These are phyloP conservation scores for Tylopilus sp. DNA, from an alignment of 1,284 basidiomycete species.

Conservation along the genomic window DNA sequence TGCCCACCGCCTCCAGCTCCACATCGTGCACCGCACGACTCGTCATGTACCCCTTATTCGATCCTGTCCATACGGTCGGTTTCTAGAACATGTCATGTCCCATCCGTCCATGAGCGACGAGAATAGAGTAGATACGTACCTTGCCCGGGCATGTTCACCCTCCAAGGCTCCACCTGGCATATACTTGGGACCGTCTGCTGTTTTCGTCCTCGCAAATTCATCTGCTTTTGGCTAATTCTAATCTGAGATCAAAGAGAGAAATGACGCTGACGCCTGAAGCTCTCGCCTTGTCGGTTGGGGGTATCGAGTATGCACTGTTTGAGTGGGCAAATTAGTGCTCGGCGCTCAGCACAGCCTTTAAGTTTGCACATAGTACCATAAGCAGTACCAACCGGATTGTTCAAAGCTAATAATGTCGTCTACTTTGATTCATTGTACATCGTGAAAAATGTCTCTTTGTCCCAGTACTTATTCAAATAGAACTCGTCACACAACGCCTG, in stretches of 20 bases:
- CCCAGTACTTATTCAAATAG: too few relatives aligned
- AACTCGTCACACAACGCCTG: too few relatives aligned
- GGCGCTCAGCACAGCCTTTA: too few relatives aligned
- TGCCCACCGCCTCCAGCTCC: constrained; percentile 72
- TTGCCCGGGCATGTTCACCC: constrained; percentile 70
- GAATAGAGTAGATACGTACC: constrained; percentile 46
- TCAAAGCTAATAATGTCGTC: too few relatives aligned
- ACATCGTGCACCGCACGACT: constrained; percentile 72
- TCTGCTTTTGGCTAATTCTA: constrained; percentile 77
- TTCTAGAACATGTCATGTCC: constrained; percentile 56
- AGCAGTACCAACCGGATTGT: too few relatives aligned
- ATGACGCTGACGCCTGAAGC: constrained; percentile 75
- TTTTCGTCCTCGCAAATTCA: constrained; percentile 69
- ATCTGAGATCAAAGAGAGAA: constrained; percentile 83
- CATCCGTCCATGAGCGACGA: not conserved
- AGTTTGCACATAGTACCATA: too few relatives aligned
- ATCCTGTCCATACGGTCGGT: constrained; percentile 74
- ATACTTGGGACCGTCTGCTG: constrained; percentile 60
- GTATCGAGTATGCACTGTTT: constrained; percentile 34
- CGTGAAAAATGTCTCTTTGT: too few relatives aligned
- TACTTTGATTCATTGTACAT: too few relatives aligned
- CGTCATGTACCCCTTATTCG: constrained; percentile 76
- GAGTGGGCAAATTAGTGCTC: too few relatives aligned
- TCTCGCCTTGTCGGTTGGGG: constrained; percentile 63
- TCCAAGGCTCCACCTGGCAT: constrained; percentile 67